These are phyloP conservation scores for Dysphania ambrosioides DNA, from an alignment of 148 eudicot species.

Conservation along the genomic window DNA sequence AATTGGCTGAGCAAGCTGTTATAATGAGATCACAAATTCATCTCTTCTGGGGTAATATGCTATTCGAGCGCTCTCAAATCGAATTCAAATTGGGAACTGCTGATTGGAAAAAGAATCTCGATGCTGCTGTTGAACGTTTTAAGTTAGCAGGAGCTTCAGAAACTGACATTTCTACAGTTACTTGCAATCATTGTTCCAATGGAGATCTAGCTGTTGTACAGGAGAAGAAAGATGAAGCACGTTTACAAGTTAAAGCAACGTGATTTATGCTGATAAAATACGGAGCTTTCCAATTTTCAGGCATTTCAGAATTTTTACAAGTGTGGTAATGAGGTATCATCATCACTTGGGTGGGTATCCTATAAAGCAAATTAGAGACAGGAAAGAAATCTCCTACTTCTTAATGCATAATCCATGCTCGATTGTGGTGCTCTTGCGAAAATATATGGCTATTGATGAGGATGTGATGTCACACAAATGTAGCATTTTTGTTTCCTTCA, in stretches of 20 bases:
- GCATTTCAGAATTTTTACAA: neutral
- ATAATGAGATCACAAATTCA: slow-evolving; percentile 94
- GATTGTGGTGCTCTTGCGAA: slow-evolving; percentile 2
- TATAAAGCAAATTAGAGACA: slow-evolving; percentile 4
- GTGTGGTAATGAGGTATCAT: too few relatives aligned
- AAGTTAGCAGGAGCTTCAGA: slow-evolving; percentile 96
- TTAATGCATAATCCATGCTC: slow-evolving; percentile 4
- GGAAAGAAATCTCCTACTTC: too few relatives aligned
- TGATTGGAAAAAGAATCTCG: slow-evolving; percentile 68
- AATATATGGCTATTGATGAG: slow-evolving; percentile 5
- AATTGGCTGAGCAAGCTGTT: slow-evolving; percentile 81
- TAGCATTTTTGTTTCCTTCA: slow-evolving; percentile 27
- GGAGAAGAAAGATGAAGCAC: slow-evolving; percentile 45
- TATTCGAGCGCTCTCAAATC: slow-evolving; percentile 84
- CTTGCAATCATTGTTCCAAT: slow-evolving; percentile 79
- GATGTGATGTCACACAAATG: slow-evolving; percentile 15
- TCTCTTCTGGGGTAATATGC: slow-evolving; percentile 95
- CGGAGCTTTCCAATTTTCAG: neutral
- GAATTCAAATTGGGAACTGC: slow-evolving; percentile 60
- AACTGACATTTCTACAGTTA: slow-evolving; percentile 65
- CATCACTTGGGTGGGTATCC: slow-evolving; percentile 6
- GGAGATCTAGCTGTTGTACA: slow-evolving; percentile 36
- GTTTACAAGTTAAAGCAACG: slow-evolving; percentile 21
- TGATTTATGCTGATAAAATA: slow-evolving; percentile 4
- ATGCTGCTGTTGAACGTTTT: slow-evolving; percentile 68